Evolutionary conservation across 2,329 filamentous ascomycete genomes (phyloP), one percentile per base, ranked within the genome.

Genomic region (Pseudogymnoascus sp.): DNA sequence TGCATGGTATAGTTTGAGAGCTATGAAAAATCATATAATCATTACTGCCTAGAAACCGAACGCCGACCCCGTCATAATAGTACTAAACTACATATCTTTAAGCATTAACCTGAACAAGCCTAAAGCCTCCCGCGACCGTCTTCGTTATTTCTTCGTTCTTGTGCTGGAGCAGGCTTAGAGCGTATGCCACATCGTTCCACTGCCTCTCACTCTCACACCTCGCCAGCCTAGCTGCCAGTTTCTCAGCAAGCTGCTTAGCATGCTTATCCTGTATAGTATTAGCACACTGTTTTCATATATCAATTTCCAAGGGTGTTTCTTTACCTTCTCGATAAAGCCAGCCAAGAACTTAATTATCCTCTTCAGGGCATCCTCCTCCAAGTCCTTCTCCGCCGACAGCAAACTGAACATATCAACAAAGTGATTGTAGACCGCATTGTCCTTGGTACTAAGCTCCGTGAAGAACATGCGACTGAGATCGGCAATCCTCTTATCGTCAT

Each of bases 391-490:
- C 0, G 91, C 89, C 62, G 90, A 94, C 53, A 99, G 79, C 66
- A 97, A 77, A 71, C 89, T 93, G 75, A 99, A 99, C 90, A 99
- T 97, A 72, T 99, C 94, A 28, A 99, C 91, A 75, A 99, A 99
- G 76, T 99, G 93, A 73, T 99, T 99, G 75, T 99, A 99, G 2
- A 99, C 91, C 2, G 94, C 94, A 71, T 99, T 99, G 73, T 99
- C 94, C 78, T 99, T 99, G 67, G 91, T 96, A 64, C 92, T 91
- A 61, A 99, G 82, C 75, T 99, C 94, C 0, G 91, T 93, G 75
- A 99, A 99, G 83, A 99, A 99, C 93, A 97, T 97, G 62, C 91
- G 83, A 12, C 91, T 90, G 70, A 99, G 82, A 71, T 99, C 94
- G 0, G 92, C 90, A 65, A 97, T 96, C 64, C 90, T 85, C 75